Conservation (phyloP, 2,329 filamentous ascomycete species). For the Ustulina deusta region DNA sequence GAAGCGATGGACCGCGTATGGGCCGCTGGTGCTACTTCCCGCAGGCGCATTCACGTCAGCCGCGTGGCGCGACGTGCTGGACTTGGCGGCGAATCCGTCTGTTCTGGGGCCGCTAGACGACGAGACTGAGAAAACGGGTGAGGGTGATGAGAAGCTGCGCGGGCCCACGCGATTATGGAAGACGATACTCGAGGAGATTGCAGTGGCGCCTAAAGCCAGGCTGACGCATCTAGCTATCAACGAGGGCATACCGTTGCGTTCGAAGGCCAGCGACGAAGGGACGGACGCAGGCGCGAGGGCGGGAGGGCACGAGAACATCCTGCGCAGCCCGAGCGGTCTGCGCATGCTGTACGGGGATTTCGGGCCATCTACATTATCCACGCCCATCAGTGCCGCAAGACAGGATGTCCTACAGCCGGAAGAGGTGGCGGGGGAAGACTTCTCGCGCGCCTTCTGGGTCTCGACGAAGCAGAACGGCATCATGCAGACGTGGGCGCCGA, state of each 20-base stretch:
- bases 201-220: constrained; percentile 51
- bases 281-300: constrained; percentile 20
- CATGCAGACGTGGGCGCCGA: constrained; percentile 85
- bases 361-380: constrained; percentile 60
- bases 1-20: constrained; percentile 70
- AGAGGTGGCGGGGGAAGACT: constrained; percentile 60
- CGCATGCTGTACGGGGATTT: constrained; percentile 80
- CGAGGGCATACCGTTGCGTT: constrained; percentile 68
- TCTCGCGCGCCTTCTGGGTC: constrained; percentile 80
- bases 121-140: not conserved
- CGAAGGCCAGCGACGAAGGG: constrained; percentile 13
- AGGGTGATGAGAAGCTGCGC: constrained; percentile 43
- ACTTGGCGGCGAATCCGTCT: not conserved
- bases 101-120: not conserved
- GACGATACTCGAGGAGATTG: constrained; percentile 61
- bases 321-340: constrained; percentile 79
- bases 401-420: constrained; percentile 3
- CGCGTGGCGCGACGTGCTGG: constrained; percentile 57
- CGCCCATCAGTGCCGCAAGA: constrained; percentile 30
- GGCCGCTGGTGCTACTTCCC: constrained; percentile 71
- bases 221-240: constrained; percentile 72
- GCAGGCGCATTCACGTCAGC: constrained; percentile 65
- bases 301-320: constrained; percentile 68
- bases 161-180: constrained; percentile 58
- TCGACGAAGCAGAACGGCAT: constrained; percentile 82